Base-by-base conservation (phyloP, 2,329 filamentous ascomycete species). In the Penicillium expansum region DNA sequence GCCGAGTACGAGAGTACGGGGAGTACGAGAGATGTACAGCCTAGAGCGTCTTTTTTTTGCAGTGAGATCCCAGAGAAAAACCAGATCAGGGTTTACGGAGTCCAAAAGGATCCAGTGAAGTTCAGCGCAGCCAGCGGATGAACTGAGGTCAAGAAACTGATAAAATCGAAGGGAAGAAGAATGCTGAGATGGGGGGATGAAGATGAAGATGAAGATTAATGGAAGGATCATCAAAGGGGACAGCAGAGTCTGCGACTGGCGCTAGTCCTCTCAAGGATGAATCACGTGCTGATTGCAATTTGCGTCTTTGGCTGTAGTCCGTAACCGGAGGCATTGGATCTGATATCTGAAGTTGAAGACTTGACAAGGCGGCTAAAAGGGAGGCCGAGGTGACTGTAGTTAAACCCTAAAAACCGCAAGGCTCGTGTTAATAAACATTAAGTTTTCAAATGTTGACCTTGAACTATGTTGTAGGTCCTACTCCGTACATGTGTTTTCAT, bases 1-100 rank as follows among this genome's bases (percentile, higher is more conserved):
- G 65, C 67, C 61, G 67, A 70, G 68, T 71, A 71, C 67, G 69
- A 73, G 70, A 72, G 72, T 69, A 69, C 58, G 58, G 53, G 62
- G 64, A 55, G 52, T 55, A 55, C 52, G 52, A 45, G 20, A 55
- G 41, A 56, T 56, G 70, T 71, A 69, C 62, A 68, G 67, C 69
- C 67, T 71, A 71, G 60, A 56, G 66, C 59, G 62, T 65, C 38
- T 52, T 48, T 55, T 60, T 59, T 60, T 60, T 61, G 60, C 55
- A 48, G 62, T 60, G 60, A 61, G 48, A 62, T 62, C 55, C 52
- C 55, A 56, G 51, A 56, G 52, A 50, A 38, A 50, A 56, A 41
- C 50, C 53, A 62, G 56, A 55, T 56, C 57, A 61, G 58, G 65
- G 58, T 61, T 70, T 70, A 71, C 66, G 57, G 56, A 51, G 52